Evolutionary conservation across 805 yeast genomes (phyloP).

Genomic region (Metschnikowia noctiluminum): DNA sequence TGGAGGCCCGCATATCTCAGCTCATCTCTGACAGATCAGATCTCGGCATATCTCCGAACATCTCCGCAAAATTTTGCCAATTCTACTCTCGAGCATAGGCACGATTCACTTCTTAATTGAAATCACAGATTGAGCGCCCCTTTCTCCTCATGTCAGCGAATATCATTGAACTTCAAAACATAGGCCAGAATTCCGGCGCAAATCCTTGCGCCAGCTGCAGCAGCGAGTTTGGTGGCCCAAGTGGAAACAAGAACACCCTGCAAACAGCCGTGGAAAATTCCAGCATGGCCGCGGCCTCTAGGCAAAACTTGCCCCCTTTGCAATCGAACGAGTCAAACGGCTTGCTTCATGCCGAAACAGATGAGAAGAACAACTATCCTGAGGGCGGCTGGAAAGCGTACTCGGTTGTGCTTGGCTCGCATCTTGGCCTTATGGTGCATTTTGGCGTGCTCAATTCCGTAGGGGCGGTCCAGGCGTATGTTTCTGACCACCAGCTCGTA

Average conservation of each 20-base stretch:
- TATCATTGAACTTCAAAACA: not conserved
- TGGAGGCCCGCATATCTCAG: no score
- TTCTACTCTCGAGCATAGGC: not conserved
- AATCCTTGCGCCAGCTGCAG: not conserved
- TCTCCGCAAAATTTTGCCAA: not conserved
- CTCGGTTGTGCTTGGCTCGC: constrained; percentile 54
- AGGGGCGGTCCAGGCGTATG: constrained; percentile 60
- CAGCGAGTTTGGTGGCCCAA: not conserved
- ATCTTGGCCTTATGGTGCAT: constrained; percentile 50
- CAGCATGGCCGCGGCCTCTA: not conserved
- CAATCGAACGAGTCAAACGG: not conserved
- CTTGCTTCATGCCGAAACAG: not conserved
- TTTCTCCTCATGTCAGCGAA: not conserved
- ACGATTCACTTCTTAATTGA: not conserved
- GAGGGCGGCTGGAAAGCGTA: constrained; percentile 63
- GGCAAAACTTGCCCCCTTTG: not conserved
- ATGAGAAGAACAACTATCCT: constrained; percentile 29
- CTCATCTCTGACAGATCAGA: no score
- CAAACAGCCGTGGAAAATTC: not conserved
- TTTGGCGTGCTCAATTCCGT: constrained; percentile 57
- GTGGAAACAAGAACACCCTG: not conserved
- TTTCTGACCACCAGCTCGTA: constrained; percentile 52
- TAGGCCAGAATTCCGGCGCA: not conserved
- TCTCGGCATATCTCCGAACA: no score
- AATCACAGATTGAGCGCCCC: no score